phyloP scores from a whole-genome alignment of 1,139 yeast genomes.

The Sugiyamaella pinicola region DNA sequence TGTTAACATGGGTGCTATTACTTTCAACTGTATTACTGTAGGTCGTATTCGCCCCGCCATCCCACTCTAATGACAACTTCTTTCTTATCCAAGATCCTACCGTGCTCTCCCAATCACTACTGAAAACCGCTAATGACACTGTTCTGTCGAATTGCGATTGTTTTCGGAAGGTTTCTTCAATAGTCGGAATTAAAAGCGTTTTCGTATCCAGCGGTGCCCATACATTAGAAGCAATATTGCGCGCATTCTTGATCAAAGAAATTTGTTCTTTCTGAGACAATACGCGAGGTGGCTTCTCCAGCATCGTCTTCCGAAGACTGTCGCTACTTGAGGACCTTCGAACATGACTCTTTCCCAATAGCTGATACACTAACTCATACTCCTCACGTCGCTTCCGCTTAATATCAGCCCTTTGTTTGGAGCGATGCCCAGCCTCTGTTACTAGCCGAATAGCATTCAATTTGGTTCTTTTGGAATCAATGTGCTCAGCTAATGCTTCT shows the following conservation, averaged over 20 bases:
- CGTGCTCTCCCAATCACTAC: conserved; percentile 38
- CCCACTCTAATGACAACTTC: conserved; percentile 36
- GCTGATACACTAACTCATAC: conserved; percentile 29
- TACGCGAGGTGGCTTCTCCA: conserved; percentile 40
- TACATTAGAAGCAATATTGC: conserved; percentile 24
- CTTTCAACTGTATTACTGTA: conserved; percentile 17
- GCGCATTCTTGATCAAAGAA: conserved; percentile 17
- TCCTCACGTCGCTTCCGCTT: conserved; percentile 31
- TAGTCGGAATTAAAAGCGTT: conserved; percentile 5
- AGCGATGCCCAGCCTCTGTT: conserved; percentile 26
- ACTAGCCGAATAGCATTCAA: conserved; percentile 34
- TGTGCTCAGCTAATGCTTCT: conserved; percentile 48
- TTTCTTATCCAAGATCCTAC: conserved; percentile 39
- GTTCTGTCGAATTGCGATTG: conserved; percentile 27
- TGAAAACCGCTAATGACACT: conserved; percentile 28
- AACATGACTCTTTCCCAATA: conserved; percentile 29
- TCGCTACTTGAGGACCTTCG: conserved; percentile 10
- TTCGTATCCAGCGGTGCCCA: conserved; percentile 36
- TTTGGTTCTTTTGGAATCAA: conserved; percentile 36
- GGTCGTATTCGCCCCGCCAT: conserved; percentile 21
- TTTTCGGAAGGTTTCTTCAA: conserved; percentile 26
- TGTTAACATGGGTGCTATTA: conserved; percentile 21
- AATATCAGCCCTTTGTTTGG: conserved; percentile 30
- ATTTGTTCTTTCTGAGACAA: conserved; percentile 15
- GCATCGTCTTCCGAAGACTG: conserved; percentile 1